phyloP scores from a whole-genome alignment of 2,329 filamentous ascomycete genomes.

The Ascochyta clinopodiicola region DNA sequence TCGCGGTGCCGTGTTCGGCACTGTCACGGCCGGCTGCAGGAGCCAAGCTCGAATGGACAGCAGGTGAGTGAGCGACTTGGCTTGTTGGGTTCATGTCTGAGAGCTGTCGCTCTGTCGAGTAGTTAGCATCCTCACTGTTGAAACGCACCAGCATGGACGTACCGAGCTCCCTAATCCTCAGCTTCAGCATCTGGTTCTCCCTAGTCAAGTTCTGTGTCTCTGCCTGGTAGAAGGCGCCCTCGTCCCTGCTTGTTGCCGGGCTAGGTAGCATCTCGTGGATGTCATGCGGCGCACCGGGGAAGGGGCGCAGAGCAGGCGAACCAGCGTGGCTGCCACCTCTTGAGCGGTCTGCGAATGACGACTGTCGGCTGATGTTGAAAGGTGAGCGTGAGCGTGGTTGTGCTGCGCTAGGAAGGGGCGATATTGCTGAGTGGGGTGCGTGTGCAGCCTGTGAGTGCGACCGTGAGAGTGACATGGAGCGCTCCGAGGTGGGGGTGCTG shows the following conservation, averaged over 20 bases:
- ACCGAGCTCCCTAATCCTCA: conserved; percentile 77
- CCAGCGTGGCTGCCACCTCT: conserved; percentile 48
- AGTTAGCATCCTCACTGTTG: neutral
- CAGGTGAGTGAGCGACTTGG: conserved; percentile 41
- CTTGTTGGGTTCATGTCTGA: conserved; percentile 40
- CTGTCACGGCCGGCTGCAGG: conserved; percentile 19
- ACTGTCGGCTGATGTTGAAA: conserved; percentile 53
- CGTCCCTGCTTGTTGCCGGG: conserved; percentile 61
- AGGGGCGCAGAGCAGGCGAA: conserved; percentile 60
- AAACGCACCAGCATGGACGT: conserved; percentile 17
- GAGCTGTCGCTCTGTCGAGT: conserved; percentile 42
- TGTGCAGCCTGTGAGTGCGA: conserved; percentile 27
- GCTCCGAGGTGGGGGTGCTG: conserved; percentile 56
- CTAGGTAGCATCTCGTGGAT: conserved; percentile 67
- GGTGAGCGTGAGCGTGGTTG: conserved; percentile 45
- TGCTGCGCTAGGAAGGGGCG: conserved; percentile 41
- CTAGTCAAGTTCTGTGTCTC: conserved; percentile 79
- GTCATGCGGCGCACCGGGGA: conserved; percentile 52
- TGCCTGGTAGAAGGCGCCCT: conserved; percentile 80
- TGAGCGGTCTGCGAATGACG: conserved; percentile 49
- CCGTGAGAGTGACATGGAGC: conserved; percentile 53
- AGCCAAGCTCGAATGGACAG: conserved; percentile 34
- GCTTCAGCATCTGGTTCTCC: conserved; percentile 83
- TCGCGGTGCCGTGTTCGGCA: conserved; percentile 8
- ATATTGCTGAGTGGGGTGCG: conserved; percentile 42